These are phyloP conservation scores for Ophiostoma ulmi DNA, from an alignment of 2,329 filamentous ascomycete species.

Conservation along the genomic window DNA sequence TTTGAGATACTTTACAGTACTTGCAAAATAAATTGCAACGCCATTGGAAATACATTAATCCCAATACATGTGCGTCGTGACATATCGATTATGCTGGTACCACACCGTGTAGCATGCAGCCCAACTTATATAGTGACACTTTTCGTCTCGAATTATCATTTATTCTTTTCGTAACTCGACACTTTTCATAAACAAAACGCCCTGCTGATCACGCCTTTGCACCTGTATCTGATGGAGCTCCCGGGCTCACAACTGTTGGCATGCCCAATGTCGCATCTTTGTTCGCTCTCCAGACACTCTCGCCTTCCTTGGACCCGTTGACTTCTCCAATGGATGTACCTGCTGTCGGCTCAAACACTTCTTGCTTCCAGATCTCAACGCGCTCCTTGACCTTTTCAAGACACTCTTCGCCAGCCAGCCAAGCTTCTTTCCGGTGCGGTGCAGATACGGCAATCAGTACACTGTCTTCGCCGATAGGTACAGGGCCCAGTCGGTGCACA, in stretches of 20 bases:
- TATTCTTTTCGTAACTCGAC: background rate
- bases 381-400: constrained; percentile 78
- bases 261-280: constrained; percentile 14
- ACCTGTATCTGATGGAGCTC: background rate
- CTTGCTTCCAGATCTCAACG: constrained; percentile 93
- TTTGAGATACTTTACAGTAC: background rate
- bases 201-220: background rate
- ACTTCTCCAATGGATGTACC: background rate
- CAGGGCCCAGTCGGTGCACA: constrained; percentile 75
- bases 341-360: constrained; percentile 58
- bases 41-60: background rate
- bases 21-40: background rate
- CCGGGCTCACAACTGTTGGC: background rate
- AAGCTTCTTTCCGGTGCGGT: constrained; percentile 77
- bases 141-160: background rate
- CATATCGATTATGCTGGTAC: background rate
- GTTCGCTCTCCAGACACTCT: constrained; percentile 23
- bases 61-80: background rate
- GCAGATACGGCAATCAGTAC: constrained; percentile 83
- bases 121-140: background rate
- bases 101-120: background rate
- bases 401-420: constrained; percentile 83
- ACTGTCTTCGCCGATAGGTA: constrained; percentile 88
- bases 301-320: constrained; percentile 14
- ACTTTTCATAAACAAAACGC: background rate